Base-by-base conservation (phyloP, 495 filamentous ascomycete genomes). In the Penicillium roqueforti region DNA sequence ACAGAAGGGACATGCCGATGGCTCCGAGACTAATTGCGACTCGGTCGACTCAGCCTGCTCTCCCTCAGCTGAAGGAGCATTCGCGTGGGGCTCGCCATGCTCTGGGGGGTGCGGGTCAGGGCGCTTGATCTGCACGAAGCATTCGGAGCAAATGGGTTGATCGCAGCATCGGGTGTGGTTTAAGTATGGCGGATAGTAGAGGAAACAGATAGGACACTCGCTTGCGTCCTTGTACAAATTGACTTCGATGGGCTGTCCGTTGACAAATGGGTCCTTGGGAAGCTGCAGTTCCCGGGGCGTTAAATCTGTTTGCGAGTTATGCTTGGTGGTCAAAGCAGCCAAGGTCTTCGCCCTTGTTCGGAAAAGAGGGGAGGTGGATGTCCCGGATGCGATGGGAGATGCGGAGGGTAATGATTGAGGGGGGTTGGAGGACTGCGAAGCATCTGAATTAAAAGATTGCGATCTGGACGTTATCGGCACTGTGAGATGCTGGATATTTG, bases 61-160 rank as follows among this genome's bases (percentile, higher is more conserved):
- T 66, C 63, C 71, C 31, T 66, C 68, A 7, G 72, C 52, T 62
- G 74, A 42, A 57, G 76, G 38, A 55, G 74, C 57, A 69, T 82
- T 71, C 59, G 78, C 51, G 47, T 81, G 70, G 7, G 80, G 67
- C 40, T 84, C 80, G 6, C 80, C 80, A 51, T 95, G 90, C 68
- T 98, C 93, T 10, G 93, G 93, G 38, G 89, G 86, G 72, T 98
- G 93, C 13, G 93, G 93, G 61, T 98, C 93, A 8, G 92, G 89
- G 22, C 93, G 83, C 74, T 96, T 98, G 66, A 98, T 98, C 66
- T 98, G 93, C 8, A 98, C 95, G 61, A 98, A 98, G 67, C 93
- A 98, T 73, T 98, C 93, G 42, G 93, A 97, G 74, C 93, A 98
- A 52, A 98, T 97, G 6, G 90, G 80, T 66, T 98, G 93, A 62